Percentiles rank a stretch among this genome's conserved stretches.
phyloP scores from a whole-genome alignment of 2,329 filamentous ascomycete genomes.

The Trichoderma semiorbis region DNA sequence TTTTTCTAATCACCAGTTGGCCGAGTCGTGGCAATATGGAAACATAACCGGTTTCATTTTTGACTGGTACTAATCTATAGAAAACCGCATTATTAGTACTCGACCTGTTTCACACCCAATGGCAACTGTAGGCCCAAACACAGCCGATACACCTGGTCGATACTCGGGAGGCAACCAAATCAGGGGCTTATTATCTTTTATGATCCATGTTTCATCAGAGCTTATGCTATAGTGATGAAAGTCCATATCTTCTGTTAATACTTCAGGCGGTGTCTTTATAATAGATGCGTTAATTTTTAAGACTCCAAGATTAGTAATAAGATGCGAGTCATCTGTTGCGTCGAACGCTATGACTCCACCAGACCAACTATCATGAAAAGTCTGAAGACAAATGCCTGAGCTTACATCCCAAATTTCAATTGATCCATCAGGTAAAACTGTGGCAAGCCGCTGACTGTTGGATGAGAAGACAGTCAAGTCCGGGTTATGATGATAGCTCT shows the following conservation, averaged over 20 bases:
- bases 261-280: neutral
- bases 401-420: neutral
- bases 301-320: neutral
- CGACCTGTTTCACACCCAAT: neutral
- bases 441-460: neutral
- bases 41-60: neutral
- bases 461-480: neutral
- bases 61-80: neutral
- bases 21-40: neutral
- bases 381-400: neutral
- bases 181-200: slow-evolving; percentile 13
- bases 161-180: slow-evolving; percentile 21
- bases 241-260: neutral
- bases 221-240: neutral
- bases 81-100: neutral
- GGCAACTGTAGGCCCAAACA: neutral
- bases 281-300: neutral
- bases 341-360: neutral
- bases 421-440: neutral
- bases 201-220: neutral
- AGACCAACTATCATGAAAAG: neutral
- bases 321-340: neutral
- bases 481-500: accelerated
- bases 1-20: neutral
- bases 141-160: slow-evolving; percentile 1